Conservation (phyloP, 1,284 basidiomycete genomes). For the Fomitopsis pinicola region DNA sequence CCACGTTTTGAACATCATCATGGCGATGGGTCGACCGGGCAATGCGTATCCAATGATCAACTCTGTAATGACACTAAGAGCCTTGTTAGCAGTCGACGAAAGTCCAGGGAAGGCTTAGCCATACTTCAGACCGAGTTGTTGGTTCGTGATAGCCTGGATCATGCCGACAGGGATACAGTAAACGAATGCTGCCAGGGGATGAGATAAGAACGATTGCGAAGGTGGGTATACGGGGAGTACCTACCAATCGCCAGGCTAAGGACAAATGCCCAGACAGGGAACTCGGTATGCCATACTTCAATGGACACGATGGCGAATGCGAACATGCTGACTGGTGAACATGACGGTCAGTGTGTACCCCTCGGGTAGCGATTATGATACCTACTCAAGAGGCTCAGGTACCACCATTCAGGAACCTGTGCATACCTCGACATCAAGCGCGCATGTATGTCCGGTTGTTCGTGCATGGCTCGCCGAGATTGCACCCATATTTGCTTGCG, state of each 20-base stretch:
- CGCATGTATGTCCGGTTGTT: conserved; percentile 84
- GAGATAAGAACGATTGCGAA: neutral
- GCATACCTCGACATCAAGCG: conserved; percentile 77
- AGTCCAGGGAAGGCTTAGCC: conserved; percentile 21
- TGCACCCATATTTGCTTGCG: conserved; percentile 73
- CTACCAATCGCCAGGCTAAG: conserved; percentile 35
- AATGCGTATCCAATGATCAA: conserved; percentile 47
- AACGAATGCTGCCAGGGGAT: conserved; percentile 35
- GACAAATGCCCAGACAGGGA: conserved; percentile 61
- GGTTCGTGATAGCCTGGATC: conserved; percentile 62
- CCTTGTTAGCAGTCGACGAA: conserved; percentile 31
- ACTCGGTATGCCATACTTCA: conserved; percentile 62
- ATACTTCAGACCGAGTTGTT: conserved; percentile 54
- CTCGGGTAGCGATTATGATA: neutral
- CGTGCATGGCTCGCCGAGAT: conserved; percentile 57
- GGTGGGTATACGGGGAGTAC: conserved; percentile 5
- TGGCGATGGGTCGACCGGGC: conserved; percentile 51
- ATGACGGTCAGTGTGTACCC: neutral
- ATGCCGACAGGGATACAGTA: conserved; percentile 67
- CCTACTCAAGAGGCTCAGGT: conserved; percentile 41
- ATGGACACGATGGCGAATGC: conserved; percentile 66
- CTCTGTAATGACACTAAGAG: conserved; percentile 41
- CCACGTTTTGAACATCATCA: conserved; percentile 61
- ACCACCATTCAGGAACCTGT: conserved; percentile 76
- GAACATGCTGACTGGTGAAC: conserved; percentile 39